phyloP scores from a whole-genome alignment of 2,329 filamentous ascomycete species.

The Colletotrichum cuscutae region DNA sequence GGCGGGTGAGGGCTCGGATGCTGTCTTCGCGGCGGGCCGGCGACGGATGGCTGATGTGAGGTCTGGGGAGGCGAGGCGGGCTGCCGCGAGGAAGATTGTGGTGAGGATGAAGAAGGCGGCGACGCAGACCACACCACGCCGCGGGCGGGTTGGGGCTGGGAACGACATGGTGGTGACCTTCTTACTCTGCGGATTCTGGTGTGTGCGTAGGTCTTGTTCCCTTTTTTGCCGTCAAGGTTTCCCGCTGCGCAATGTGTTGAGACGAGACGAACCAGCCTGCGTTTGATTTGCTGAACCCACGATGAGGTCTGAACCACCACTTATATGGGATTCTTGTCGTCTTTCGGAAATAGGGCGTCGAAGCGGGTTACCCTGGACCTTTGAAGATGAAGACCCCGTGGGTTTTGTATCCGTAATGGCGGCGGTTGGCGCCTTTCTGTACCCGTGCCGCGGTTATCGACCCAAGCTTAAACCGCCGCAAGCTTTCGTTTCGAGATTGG shows the following conservation, averaged over 20 bases:
- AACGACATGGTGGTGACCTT: conserved; percentile 15
- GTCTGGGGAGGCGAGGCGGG: conserved; percentile 43
- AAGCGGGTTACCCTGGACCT: neutral
- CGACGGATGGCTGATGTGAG: conserved; percentile 12
- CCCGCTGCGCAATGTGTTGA: neutral
- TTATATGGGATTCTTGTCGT: neutral
- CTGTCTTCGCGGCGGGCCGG: conserved; percentile 26
- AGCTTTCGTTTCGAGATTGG: conserved; percentile 1
- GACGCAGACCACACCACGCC: conserved; percentile 16
- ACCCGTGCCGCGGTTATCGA: neutral
- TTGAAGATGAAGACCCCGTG: neutral
- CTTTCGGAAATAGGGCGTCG: neutral
- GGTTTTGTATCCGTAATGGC: neutral
- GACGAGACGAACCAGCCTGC: neutral
- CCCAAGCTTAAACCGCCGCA: neutral
- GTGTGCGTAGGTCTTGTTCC: neutral
- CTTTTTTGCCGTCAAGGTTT: neutral
- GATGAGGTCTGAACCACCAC: neutral
- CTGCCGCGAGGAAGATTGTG: conserved; percentile 47
- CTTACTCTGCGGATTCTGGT: neutral
- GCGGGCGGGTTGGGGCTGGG: conserved; percentile 13
- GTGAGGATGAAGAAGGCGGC: conserved; percentile 44
- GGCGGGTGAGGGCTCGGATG: conserved; percentile 35
- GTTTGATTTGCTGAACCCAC: neutral
- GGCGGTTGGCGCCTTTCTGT: neutral